A percentile compares a stretch with the other conserved stretches of the same genome.
These are phyloP conservation scores for Thuja plicata DNA, from an alignment of 83 land plant species.

Conservation along the genomic window DNA sequence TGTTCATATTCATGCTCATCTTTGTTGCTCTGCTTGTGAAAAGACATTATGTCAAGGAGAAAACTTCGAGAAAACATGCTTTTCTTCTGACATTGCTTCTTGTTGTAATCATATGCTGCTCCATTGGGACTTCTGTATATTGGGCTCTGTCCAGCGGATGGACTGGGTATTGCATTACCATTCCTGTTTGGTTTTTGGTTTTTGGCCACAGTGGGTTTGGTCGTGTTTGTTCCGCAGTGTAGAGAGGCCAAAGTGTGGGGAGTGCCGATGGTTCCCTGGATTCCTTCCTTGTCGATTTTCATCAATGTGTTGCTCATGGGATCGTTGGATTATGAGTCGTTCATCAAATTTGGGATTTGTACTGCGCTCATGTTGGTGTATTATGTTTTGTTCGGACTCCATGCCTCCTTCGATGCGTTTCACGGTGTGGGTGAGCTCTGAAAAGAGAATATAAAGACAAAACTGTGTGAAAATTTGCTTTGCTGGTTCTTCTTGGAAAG, in stretches of 20 bases:
- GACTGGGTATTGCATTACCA: conserved; percentile 31
- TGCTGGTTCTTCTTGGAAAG: no score
- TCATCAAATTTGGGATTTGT: conserved; percentile 65
- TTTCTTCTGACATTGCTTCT: conserved; percentile 19
- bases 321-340: conserved; percentile 55
- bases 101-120: conserved; percentile 25
- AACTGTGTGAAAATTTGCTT: no score
- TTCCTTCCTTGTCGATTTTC: conserved; percentile 80
- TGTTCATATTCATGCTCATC: conserved; percentile 81
- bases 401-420: conserved; percentile 83
- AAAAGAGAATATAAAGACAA: no score
- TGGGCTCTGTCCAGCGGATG: conserved; percentile 1
- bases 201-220: conserved; percentile 47
- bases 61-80: conserved; percentile 24
- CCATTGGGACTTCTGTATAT: neutral
- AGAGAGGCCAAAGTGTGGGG: conserved; percentile 72
- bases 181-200: conserved; percentile 55
- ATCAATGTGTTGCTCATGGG: conserved; percentile 75
- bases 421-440: neutral
- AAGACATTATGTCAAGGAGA: conserved; percentile 62
- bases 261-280: conserved; percentile 87
- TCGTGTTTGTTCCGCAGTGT: conserved; percentile 30
- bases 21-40: conserved; percentile 77
- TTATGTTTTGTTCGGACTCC: conserved; percentile 72
- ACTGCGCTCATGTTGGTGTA: conserved; percentile 59